Evolutionary conservation across 768 basidiomycete genomes (phyloP), one percentile per base, ranked within the genome.

Genomic region (Lepiota subincarnata): DNA sequence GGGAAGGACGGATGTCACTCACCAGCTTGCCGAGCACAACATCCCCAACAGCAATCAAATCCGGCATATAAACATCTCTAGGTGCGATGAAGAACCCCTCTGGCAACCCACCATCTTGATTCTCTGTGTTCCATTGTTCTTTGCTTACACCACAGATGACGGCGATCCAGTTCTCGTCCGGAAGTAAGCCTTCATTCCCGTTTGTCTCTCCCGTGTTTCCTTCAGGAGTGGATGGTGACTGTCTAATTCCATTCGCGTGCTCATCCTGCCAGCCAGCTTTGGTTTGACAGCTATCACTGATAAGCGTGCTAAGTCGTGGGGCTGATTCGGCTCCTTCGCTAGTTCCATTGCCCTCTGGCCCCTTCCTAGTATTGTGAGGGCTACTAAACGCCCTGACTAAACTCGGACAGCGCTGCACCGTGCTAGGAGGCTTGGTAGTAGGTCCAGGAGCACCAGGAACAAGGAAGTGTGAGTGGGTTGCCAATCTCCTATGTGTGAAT

Each of bases 1-100:
- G 34, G 48, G 45, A 38, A 31, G 41, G 18, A 22, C 39, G 39
- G 22, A 40, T 31, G 22, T n/a, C 11, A 71, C 81, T 55, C 55
- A 87, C 86, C 62, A 92, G 68, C 66, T 91, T 92, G 36, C 89
- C 89, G 35, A 92, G 73, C 12, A 91, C 71, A 16, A 87, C 87
- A 61, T 92, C 87, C 4, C 78, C 83, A 6, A 82, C 75, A 1
- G 86, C 86, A 22, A 82, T 88, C 57, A 92, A 65, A 66, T 92
- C 87, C 14, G 89, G 89, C 83, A 92, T 89, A 66, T 90, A 89
- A 35, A 90, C 81, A 60, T 88, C 82, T 64, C 73, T 76, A 31
- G 87, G 88, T 2, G 87, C 88, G 37, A 89, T 80, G 59, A 79
- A 92, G 68, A 92, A 89, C 14, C 77, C 75, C 10, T 83, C 80